Evolutionary conservation across 2,329 filamentous ascomycete genomes (phyloP), one percentile per base, ranked within the genome.

Genomic region (Escovopsis weberi): DNA sequence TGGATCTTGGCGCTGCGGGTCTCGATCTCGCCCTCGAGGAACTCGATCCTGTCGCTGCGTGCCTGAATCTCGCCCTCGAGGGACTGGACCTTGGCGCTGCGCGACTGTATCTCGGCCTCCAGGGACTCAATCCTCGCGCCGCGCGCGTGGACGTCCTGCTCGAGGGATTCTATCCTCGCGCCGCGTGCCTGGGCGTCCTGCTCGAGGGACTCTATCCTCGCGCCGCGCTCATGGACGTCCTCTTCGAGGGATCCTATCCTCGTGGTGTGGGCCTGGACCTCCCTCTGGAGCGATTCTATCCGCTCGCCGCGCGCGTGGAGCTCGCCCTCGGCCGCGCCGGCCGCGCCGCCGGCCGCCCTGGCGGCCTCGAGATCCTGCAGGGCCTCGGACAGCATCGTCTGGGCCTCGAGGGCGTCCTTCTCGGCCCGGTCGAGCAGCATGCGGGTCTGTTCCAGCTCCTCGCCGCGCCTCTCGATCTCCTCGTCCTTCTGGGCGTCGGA

Each of bases 401-500:
- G 70, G 2, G 63, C 59, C 12, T 57, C 56, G 45, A 51, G 54
- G 34, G 55, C 57, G 26, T 66, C 61, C 45, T 58, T 58, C 43
- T 66, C 63, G 6, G 61, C 61, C 28, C 54, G 57, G 47, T 57
- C 54, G 12, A 66, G 45, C 7, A 61, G 55, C 18, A 56, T 32
- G 42, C 55, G 61, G 35, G 56, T 58, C 44, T 65, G 62, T 33
- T 75, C 67, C 6, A 83, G 56, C 50, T 80, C 72, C 12, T 72
- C 69, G 42, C 70, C 65, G 51, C 75, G 78, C 39, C 67, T 59
- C 23, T 71, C 66, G n/a, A 84, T 59, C 48, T 82, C 74, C 35
- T 72, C 71, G 51, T 82, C 80, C 54, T 80, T 77, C 47, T 80
- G 72, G 18, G 75, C 69, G 50, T 94, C 86, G 1, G 85, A 87